Base-by-base conservation (phyloP, 2,329 filamentous ascomycete species). In the Fusarium xylarioides region DNA sequence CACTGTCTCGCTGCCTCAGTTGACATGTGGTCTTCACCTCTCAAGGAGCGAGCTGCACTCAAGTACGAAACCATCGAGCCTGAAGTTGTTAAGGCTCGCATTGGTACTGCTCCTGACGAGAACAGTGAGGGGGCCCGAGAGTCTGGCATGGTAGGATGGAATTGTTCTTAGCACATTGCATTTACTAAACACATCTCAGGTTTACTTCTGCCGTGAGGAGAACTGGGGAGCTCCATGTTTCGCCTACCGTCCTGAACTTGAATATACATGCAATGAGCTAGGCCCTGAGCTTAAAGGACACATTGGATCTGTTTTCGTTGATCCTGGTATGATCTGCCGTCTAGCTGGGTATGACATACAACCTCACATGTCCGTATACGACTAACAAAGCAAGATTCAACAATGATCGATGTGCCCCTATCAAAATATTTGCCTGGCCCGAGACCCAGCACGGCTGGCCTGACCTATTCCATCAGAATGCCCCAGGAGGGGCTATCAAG, bases 161-260 rank as follows among this genome's bases (percentile, higher is more conserved):
- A 37, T 9, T 38, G 7, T 26, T 14, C 15, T 26, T 14, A 7
- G 34, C 28, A 16, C 9, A 26, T 21, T 7, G 11, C 11, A 21
- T 37, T 14, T 26, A 42, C 50, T 78, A 49, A 78, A 23, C 19
- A 35, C 18, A 34, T 10, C 16, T 11, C 23, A 78, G 76, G 69
- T 78, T 28, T 78, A 78, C 66, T 77, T 78, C 49, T 78, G 76
- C 38, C 68, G 55, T 18, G 76, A 72, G 7, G 75, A 77, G 61
- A 78, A 78, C 49, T 78, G 76, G 75, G 72, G 72, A 19, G 62
- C 70, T 9, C 72, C 74, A 21, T 78, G 76, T 68, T 78, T 69
- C 47, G 63, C 56, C 21, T 76, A 77, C 49, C 61, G 65, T 15
- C 75, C 74, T 19, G 58, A 74, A 21, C 76, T 77, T 21, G 60